Evolutionary conservation across 1,284 basidiomycete species (phyloP), one percentile per base, ranked within the genome.

Genomic region (Sanguinoderma infundibulare): DNA sequence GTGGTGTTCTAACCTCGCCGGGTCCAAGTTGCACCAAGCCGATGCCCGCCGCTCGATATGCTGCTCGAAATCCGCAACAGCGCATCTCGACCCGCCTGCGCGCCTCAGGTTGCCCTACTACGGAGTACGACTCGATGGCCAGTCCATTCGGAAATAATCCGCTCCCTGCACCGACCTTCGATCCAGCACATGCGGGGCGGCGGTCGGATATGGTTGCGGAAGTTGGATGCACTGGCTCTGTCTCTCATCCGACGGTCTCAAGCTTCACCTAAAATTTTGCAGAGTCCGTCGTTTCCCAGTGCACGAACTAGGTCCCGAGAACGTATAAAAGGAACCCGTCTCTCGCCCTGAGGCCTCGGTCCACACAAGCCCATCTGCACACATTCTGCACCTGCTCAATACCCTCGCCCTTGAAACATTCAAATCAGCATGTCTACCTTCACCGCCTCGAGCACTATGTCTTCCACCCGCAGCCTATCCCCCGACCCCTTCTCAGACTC

Each of bases 401-500:
- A 15, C 42, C n/a, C n/a, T 46, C 24, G 24, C 28, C 12, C 26
- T 15, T 24, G 8, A 15, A 40, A 8, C 17, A 17, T 17, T 40
- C 15, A 20, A 40, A 17, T n/a, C 20, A 42, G 40, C 42, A 26
- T 24, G 42, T 26, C 42, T 17, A 46, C 12, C 44, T 24, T 7
- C 44, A 5, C 22, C 26, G 15, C 26, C 12, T 15, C 5, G 7
- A 28, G 6, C 5, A 28, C 15, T 28, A 46, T 28, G 28, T n/a
- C 28, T n/a, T 10, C 30, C 30, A n/a, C 17, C 9, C 15, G 17
- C 46, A 2, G 9, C 46, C 40, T 55, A 44, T 39, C 58, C 47
- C 47, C 52, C 28, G 53, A 58, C 53, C n/a, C 53, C 10, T 15
- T 34, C 28, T 22, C 58, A n/a, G n/a, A n/a, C 39, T 17, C 24